These are phyloP conservation scores for Colletotrichum ledebouriae DNA, from an alignment of 2,329 filamentous ascomycete species.

Conservation along the genomic window DNA sequence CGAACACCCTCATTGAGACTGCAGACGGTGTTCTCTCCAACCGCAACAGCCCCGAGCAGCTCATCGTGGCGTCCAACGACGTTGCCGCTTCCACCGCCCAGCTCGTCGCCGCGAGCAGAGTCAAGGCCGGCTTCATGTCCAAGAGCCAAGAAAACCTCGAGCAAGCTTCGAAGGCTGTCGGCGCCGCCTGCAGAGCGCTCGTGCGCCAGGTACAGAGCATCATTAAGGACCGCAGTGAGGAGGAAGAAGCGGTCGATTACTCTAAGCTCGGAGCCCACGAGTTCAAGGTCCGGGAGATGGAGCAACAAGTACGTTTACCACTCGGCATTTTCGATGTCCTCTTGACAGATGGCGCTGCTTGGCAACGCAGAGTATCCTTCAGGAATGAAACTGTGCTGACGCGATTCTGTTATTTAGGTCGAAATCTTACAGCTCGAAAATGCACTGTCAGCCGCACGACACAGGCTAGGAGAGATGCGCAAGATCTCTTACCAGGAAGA, in stretches of 20 bases:
- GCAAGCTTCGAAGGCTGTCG: slow-evolving; percentile 92
- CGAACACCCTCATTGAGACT: slow-evolving; percentile 97
- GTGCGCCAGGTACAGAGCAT: slow-evolving; percentile 95
- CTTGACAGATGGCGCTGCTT: not conserved
- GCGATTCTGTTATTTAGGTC: slow-evolving; percentile 69
- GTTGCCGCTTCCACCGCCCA: slow-evolving; percentile 97
- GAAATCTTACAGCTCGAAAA: slow-evolving; percentile 98
- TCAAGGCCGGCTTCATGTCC: slow-evolving; percentile 98
- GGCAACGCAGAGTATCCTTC: not conserved
- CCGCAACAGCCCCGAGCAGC: slow-evolving; percentile 93
- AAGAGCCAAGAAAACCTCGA: slow-evolving; percentile 95
- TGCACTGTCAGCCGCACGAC: slow-evolving; percentile 80
- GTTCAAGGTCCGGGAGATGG: slow-evolving; percentile 99
- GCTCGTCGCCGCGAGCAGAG: slow-evolving; percentile 92
- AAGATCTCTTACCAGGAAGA: slow-evolving; percentile 96
- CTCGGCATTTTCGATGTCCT: not conserved
- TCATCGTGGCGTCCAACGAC: slow-evolving; percentile 97
- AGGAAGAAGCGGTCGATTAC: slow-evolving; percentile 88
- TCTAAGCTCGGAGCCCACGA: slow-evolving; percentile 89
- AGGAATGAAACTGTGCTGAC: slow-evolving; percentile 15
- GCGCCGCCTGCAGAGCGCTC: slow-evolving; percentile 85
- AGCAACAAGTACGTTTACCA: slow-evolving; percentile 84
- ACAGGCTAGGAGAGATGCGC: slow-evolving; percentile 94
- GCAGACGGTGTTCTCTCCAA: slow-evolving; percentile 94
- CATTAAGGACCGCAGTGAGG: slow-evolving; percentile 87